Conservation (phyloP, 306 rosid genomes). For the Medicago arabica region DNA sequence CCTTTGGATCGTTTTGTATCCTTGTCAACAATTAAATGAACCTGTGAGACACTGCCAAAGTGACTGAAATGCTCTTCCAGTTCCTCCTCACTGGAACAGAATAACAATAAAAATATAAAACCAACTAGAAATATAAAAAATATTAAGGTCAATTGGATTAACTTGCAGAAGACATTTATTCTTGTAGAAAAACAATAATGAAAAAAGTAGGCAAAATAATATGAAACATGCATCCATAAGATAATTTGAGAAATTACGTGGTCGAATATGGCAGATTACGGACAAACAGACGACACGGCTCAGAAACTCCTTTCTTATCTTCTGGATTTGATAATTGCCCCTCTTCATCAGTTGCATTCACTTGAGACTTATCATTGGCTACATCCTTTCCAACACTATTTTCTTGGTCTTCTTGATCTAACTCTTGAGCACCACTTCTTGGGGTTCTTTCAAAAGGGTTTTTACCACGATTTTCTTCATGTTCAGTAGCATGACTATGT, state of each 20-base stretch:
- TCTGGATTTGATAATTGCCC: constrained; percentile 43
- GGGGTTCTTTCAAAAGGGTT: constrained; percentile 34
- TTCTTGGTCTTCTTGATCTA: constrained; percentile 37
- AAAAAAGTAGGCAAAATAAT: constrained; percentile 13
- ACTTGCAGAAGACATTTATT: constrained; percentile 23
- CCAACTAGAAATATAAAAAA: not conserved
- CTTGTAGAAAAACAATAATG: not conserved
- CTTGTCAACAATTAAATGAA: constrained; percentile 82
- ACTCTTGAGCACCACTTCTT: constrained; percentile 41
- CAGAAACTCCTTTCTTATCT: constrained; percentile 58
- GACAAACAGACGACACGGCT: constrained; percentile 76
- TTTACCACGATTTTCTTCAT: constrained; percentile 31
- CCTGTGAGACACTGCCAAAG: constrained; percentile 71
- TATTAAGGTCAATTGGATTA: constrained; percentile 27
- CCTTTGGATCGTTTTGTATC: constrained; percentile 79
- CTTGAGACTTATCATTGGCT: constrained; percentile 37
- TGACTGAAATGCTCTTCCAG: constrained; percentile 74
- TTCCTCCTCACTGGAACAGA: constrained; percentile 76
- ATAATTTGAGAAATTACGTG: constrained; percentile 51
- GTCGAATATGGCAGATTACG: constrained; percentile 87
- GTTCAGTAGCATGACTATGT: constrained; percentile 28
- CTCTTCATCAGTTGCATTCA: constrained; percentile 42
- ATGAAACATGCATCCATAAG: constrained; percentile 11
- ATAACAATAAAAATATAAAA: constrained; percentile 27
- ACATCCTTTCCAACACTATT: constrained; percentile 37